Evolutionary conservation across 2,329 filamentous ascomycete genomes (phyloP), one percentile per base, ranked within the genome.

Genomic region (Fusarium virguliforme): DNA sequence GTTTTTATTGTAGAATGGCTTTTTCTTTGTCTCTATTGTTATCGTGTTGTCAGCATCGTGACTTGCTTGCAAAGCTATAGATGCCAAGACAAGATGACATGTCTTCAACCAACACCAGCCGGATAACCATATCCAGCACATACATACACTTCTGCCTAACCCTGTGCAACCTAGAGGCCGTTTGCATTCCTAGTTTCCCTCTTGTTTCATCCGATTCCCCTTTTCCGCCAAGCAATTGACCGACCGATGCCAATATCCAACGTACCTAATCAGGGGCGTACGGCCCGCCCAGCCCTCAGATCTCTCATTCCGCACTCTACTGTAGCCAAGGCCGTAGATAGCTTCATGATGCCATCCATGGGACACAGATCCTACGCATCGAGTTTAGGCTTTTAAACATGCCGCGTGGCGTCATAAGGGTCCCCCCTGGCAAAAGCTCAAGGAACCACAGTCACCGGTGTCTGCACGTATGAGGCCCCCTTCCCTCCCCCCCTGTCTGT

Each of bases 391-490:
- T 59, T 63, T 28, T 48, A 22, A 50, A 40, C 24, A 28, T 53
- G 43, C 57, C 26, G 34, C 9, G 43, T 60, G 43, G 57, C 34
- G 57, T 60, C 32, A 51, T 60, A 26, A 51, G 57, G 57, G 43
- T 40, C 57, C 28, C 57, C 24, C n/a, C 34, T 26, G 40, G 8
- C 18, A 22, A 18, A 18, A 40, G 10, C 30, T 53, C 28, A 24
- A 56, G 41, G 22, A 43, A 59, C 38, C 8, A 18, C 18, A 18
- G 40, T 34, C 54, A 43, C 56, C n/a, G 56, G 30, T 50, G 22
- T 9, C 13, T 51, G 32, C 38, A 35, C 15, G 50, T n/a, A 38
- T 34, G 32, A 35, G 43, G 18, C 34, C 12, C 3, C 18, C 18
- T 18, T 18, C 18, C 18, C 18, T 18, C 12, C 15, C 26, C 60